Conservation (phyloP, 2,329 filamentous ascomycete genomes). For the Scleromitrula shiraiana region DNA sequence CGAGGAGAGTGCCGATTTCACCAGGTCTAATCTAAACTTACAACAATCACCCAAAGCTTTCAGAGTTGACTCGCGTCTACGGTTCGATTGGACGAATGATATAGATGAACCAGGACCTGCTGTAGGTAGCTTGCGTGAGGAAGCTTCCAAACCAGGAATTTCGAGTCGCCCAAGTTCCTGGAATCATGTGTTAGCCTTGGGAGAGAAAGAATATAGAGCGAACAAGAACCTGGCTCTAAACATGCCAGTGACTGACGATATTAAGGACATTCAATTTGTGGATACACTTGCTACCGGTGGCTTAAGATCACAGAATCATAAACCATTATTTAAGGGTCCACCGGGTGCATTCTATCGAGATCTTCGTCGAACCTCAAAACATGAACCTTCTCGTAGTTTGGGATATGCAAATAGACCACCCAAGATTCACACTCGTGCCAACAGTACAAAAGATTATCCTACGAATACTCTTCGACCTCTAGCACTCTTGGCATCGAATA, state of each 20-base stretch:
- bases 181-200: constrained; percentile 14
- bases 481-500: constrained; percentile 15
- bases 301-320: constrained; percentile 4
- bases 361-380: constrained; percentile 13
- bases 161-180: constrained; percentile 15
- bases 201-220: constrained; percentile 6
- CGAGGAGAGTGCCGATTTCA: constrained; percentile 10
- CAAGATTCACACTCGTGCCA: not conserved
- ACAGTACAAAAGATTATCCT: constrained; percentile 14
- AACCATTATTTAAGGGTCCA: constrained; percentile 15
- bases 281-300: not conserved
- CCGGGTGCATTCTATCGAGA: constrained; percentile 25
- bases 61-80: not conserved
- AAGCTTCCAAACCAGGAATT: not conserved
- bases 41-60: constrained; percentile 1
- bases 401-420: constrained; percentile 6
- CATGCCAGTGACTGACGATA: not conserved
- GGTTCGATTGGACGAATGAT: constrained; percentile 17
- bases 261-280: not conserved
- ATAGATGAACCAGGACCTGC: constrained; percentile 14
- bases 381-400: constrained; percentile 8
- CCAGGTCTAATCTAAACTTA: not conserved
- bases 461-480: constrained; percentile 20
- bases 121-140: not conserved
- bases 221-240: not conserved